Percentiles rank a stretch among this genome's conserved stretches.
Conservation (phyloP, 768 basidiomycete species). For the Russula emetica region DNA sequence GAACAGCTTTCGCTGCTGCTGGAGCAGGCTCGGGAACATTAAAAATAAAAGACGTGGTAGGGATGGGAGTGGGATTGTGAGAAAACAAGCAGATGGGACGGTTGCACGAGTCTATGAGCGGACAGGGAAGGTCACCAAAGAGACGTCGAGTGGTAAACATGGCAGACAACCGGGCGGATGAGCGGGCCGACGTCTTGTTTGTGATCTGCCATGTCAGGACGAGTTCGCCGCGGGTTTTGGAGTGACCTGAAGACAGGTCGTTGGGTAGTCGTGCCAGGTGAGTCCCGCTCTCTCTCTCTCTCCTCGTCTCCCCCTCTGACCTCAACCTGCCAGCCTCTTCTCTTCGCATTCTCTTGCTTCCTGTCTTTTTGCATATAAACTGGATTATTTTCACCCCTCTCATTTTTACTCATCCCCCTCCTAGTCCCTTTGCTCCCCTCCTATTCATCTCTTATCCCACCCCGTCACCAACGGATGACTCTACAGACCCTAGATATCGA, state of each 20-base stretch:
- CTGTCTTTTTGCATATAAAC: slow-evolving; percentile 57
- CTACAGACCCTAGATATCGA: slow-evolving; percentile 52
- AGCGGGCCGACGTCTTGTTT: background rate
- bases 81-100: slow-evolving; percentile 62
- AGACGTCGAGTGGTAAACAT: slow-evolving; percentile 62
- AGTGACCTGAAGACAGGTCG: slow-evolving; percentile 48
- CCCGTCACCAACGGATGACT: slow-evolving; percentile 44
- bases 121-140: slow-evolving; percentile 59
- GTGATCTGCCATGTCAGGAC: slow-evolving; percentile 41
- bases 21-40: slow-evolving; percentile 33
- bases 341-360: slow-evolving; percentile 59
- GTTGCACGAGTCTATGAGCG: slow-evolving; percentile 46
- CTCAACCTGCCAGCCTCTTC: slow-evolving; percentile 47
- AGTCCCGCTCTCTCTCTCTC: slow-evolving; percentile 29
- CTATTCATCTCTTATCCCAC: slow-evolving; percentile 70
- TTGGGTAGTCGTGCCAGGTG: slow-evolving; percentile 77
- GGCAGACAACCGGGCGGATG: slow-evolving; percentile 34
- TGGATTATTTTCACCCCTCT: slow-evolving; percentile 55
- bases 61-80: slow-evolving; percentile 44
- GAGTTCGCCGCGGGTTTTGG: slow-evolving; percentile 46
- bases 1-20: slow-evolving; percentile 35
- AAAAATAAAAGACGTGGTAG: slow-evolving; percentile 38
- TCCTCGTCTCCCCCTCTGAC: background rate
- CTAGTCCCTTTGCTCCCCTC: slow-evolving; percentile 71
- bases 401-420: slow-evolving; percentile 40